Conservation (phyloP, 1,284 basidiomycete genomes). For the Sphagnurus paluster region DNA sequence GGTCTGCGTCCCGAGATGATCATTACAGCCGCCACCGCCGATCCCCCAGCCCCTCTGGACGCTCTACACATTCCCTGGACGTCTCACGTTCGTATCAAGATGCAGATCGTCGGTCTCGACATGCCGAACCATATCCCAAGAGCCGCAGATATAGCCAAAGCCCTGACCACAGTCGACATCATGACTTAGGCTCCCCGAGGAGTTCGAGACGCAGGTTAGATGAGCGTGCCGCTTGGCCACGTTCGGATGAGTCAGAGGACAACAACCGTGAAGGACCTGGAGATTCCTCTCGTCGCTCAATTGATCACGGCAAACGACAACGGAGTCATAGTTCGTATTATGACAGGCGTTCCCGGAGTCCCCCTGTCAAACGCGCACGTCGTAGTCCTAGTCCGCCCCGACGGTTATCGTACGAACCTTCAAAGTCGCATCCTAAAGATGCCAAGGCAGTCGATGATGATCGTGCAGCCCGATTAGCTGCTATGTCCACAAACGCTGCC, state of each 20-base stretch:
- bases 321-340: constrained; percentile 44
- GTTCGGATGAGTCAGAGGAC: constrained; percentile 51
- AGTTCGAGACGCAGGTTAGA: constrained; percentile 18
- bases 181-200: background rate
- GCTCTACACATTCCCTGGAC: constrained; percentile 29
- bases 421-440: constrained; percentile 11
- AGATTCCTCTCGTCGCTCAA: constrained; percentile 20
- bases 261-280: constrained; percentile 25
- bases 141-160: constrained; percentile 12
- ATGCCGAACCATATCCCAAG: constrained; percentile 12
- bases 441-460: constrained; percentile 41
- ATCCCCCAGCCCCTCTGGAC: constrained; percentile 40
- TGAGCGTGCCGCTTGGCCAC: constrained; percentile 23
- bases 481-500: constrained; percentile 79
- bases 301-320: constrained; percentile 42
- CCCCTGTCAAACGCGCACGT: constrained; percentile 29
- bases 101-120: constrained; percentile 12
- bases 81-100: constrained; percentile 14
- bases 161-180: constrained; percentile 6
- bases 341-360: constrained; percentile 19
- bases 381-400: constrained; percentile 20
- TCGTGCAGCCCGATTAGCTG: constrained; percentile 81
- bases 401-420: constrained; percentile 13
- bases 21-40: constrained; percentile 33
- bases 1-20: constrained; percentile 38